Conservation (phyloP, 495 filamentous ascomycete genomes). For the Pyrenula massariospora region DNA sequence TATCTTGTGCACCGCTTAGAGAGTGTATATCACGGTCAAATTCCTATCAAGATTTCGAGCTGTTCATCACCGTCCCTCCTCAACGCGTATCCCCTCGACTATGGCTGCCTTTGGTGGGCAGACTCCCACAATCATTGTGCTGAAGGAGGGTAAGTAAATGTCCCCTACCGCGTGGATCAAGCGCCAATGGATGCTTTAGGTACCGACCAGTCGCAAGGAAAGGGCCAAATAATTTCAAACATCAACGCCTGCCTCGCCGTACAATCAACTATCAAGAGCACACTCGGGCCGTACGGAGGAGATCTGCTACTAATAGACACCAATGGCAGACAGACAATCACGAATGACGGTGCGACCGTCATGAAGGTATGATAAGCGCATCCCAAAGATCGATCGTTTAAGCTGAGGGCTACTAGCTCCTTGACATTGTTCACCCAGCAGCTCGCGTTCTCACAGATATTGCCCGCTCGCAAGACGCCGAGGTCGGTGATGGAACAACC, state of each 20-base stretch:
- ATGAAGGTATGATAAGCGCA: constrained; percentile 65
- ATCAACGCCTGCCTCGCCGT: constrained; percentile 98
- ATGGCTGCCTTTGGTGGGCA: constrained; percentile 95
- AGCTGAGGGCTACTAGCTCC: constrained; percentile 45
- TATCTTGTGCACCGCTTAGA: no score
- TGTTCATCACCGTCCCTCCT: neutral
- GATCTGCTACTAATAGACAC: constrained; percentile 90
- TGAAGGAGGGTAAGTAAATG: constrained; percentile 76
- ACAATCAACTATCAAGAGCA: constrained; percentile 88
- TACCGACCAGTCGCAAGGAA: constrained; percentile 93
- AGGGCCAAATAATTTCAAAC: constrained; percentile 94
- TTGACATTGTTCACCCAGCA: constrained; percentile 96
- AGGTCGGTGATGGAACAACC: constrained; percentile 96
- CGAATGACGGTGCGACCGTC: constrained; percentile 96
- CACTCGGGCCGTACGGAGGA: constrained; percentile 93
- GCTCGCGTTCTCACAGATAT: constrained; percentile 97
- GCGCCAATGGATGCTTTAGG: constrained; percentile 37
- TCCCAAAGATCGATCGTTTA: neutral
- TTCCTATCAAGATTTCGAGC: neutral
- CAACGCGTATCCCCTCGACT: neutral
- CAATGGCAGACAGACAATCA: constrained; percentile 94
- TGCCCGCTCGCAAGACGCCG: constrained; percentile 95
- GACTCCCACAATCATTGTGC: constrained; percentile 95
- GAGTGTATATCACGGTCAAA: no score
- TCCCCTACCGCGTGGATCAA: constrained; percentile 18